phyloP scores from a whole-genome alignment of 1,284 basidiomycete species.

The Waitea zeae region DNA sequence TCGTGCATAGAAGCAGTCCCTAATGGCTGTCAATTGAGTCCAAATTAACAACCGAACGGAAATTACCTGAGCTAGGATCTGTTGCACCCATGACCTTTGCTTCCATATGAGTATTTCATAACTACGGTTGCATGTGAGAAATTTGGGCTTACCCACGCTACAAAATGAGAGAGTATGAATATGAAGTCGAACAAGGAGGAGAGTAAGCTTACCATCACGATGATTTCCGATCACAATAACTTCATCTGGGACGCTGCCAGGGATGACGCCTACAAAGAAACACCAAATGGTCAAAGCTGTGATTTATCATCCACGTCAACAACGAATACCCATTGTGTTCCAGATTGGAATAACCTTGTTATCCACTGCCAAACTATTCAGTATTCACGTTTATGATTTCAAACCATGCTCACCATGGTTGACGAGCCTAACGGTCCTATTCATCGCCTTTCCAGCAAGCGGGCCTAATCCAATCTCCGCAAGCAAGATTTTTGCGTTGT shows the following conservation, averaged over 20 bases:
- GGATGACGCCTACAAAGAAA: no score
- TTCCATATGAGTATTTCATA: no score
- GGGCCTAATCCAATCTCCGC: no score
- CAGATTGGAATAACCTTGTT: slow-evolving; percentile 69
- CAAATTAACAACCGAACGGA: not conserved
- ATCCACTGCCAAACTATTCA: slow-evolving; percentile 34
- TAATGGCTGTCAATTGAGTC: no score
- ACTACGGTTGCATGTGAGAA: no score
- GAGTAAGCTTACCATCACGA: slow-evolving; percentile 46
- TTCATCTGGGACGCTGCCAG: slow-evolving; percentile 77
- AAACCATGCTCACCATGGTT: slow-evolving; percentile 33
- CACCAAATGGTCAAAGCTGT: no score
- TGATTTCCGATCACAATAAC: slow-evolving; percentile 79
- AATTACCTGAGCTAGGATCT: slow-evolving; percentile 43
- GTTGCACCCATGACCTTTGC: slow-evolving; percentile 56
- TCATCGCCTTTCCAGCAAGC: slow-evolving; percentile 21
- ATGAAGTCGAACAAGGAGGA: not conserved
- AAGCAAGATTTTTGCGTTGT: slow-evolving; percentile 44
- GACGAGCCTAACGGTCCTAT: slow-evolving; percentile 31
- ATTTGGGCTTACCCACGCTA: slow-evolving; percentile 2
- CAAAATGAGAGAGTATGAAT: not conserved
- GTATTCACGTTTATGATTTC: slow-evolving; percentile 1
- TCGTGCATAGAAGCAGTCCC: slow-evolving; percentile 82
- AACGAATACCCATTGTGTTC: slow-evolving; percentile 90
- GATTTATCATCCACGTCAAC: no score